Conservation (phyloP, 176 grass and related monocot species). For the Eragrostis nindensis region DNA sequence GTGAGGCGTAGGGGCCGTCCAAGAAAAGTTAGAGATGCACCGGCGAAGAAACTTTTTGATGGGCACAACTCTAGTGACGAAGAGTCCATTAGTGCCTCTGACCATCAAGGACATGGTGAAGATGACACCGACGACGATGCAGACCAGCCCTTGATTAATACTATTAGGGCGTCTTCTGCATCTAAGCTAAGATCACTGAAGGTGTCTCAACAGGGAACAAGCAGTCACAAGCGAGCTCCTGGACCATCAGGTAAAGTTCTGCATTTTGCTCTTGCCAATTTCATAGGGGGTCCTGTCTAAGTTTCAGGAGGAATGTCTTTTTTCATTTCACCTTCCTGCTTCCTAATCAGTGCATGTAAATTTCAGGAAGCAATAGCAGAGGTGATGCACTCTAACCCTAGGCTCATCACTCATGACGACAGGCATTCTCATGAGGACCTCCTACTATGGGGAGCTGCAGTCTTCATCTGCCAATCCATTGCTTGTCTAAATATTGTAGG, state of each 20-base stretch:
- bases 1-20: slow-evolving; percentile 87
- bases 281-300: background rate
- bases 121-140: slow-evolving; percentile 68
- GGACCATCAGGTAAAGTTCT: slow-evolving; percentile 58
- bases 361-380: slow-evolving; percentile 57
- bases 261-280: background rate
- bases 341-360: slow-evolving; percentile 4
- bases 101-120: slow-evolving; percentile 56
- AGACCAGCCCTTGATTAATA: slow-evolving; percentile 80
- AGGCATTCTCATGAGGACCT: background rate
- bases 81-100: slow-evolving; percentile 73
- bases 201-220: slow-evolving; percentile 53
- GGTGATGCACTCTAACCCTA: background rate
- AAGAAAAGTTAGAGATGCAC: slow-evolving; percentile 75
- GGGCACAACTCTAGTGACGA: slow-evolving; percentile 64
- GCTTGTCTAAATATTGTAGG: background rate
- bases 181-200: slow-evolving; percentile 81
- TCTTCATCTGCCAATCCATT: background rate
- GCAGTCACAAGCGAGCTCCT: slow-evolving; percentile 47
- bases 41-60: slow-evolving; percentile 81
- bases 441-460: background rate
- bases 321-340: background rate
- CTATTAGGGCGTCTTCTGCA: slow-evolving; percentile 68
- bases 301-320: background rate
- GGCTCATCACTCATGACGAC: background rate